Conservation (phyloP, 768 basidiomycete genomes). For the Amylocystis lapponica region DNA sequence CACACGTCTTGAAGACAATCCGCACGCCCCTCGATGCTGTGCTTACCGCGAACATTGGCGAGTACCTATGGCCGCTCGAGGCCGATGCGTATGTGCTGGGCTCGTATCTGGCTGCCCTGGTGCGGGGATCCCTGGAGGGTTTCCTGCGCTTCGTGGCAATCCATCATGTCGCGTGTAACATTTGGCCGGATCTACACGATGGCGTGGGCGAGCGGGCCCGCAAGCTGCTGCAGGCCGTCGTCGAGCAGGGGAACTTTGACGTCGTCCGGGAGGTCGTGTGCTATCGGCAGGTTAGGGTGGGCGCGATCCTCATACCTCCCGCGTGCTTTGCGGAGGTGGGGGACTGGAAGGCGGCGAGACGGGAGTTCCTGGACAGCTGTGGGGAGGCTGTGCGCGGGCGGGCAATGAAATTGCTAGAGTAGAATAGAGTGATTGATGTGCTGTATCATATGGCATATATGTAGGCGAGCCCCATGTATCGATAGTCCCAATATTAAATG, state of each 20-base stretch:
- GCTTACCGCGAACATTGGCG: slow-evolving; percentile 45
- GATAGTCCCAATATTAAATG: too few species aligned
- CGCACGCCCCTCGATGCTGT: slow-evolving; percentile 45
- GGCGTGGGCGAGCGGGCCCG: slow-evolving; percentile 28
- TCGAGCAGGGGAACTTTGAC: slow-evolving; percentile 42
- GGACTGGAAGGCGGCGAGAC: slow-evolving; percentile 10
- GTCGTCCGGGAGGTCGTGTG: slow-evolving; percentile 47
- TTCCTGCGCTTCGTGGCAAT: slow-evolving; percentile 65
- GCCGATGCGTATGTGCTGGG: slow-evolving; percentile 52
- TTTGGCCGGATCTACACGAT: slow-evolving; percentile 61
- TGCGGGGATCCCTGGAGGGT: slow-evolving; percentile 36
- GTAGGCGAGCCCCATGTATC: too few species aligned
- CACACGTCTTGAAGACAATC: slow-evolving; percentile 58
- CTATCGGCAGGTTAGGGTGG: slow-evolving; percentile 47
- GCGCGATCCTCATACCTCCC: slow-evolving; percentile 39
- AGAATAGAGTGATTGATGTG: too few species aligned
- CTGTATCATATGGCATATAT: too few species aligned
- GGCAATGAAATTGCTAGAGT: too few species aligned
- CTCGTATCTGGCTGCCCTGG: slow-evolving; percentile 55
- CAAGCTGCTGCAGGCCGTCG: slow-evolving; percentile 47
- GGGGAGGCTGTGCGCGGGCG: too few species aligned
- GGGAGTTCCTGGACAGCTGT: slow-evolving; percentile 17
- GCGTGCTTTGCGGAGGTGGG: slow-evolving; percentile 38
- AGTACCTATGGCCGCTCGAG: slow-evolving; percentile 73
- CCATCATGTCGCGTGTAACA: slow-evolving; percentile 71